Percentiles rank a stretch among this genome's conserved stretches.
Conservation (phyloP, 768 basidiomycete species). For the Tulasnella sp. region DNA sequence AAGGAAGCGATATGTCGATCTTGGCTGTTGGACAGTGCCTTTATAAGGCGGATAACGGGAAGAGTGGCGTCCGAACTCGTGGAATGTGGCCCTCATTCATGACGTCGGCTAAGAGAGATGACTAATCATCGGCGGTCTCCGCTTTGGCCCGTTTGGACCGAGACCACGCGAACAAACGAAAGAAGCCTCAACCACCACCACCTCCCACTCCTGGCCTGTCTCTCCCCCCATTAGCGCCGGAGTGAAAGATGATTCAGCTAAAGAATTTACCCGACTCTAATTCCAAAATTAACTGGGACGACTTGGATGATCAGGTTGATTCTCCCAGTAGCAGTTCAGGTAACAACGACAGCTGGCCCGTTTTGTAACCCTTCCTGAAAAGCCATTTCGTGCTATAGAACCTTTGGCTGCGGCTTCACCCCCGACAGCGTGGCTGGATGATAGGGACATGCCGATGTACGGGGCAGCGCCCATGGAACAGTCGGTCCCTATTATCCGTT, state of each 20-base stretch:
- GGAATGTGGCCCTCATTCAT: background rate
- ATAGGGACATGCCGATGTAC: slow-evolving; percentile 83
- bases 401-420: slow-evolving; percentile 46
- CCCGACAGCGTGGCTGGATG: slow-evolving; percentile 80
- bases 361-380: background rate
- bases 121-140: background rate
- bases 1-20: background rate
- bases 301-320: slow-evolving; percentile 18
- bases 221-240: too few species aligned
- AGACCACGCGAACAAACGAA: background rate
- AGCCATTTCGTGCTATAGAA: background rate
- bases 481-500: slow-evolving; percentile 64
- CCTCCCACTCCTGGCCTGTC: background rate
- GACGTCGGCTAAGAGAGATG: background rate
- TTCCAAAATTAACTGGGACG: slow-evolving; percentile 23
- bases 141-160: background rate
- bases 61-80: background rate
- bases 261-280: background rate
- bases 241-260: background rate
- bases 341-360: slow-evolving; percentile 1
- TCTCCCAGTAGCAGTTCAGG: slow-evolving; percentile 16
- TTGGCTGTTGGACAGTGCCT: background rate
- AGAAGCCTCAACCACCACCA: background rate
- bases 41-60: background rate
- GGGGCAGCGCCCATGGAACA: slow-evolving; percentile 71